These are phyloP conservation scores for Picea mariana DNA, from an alignment of 83 land plant genomes.

Conservation along the genomic window DNA sequence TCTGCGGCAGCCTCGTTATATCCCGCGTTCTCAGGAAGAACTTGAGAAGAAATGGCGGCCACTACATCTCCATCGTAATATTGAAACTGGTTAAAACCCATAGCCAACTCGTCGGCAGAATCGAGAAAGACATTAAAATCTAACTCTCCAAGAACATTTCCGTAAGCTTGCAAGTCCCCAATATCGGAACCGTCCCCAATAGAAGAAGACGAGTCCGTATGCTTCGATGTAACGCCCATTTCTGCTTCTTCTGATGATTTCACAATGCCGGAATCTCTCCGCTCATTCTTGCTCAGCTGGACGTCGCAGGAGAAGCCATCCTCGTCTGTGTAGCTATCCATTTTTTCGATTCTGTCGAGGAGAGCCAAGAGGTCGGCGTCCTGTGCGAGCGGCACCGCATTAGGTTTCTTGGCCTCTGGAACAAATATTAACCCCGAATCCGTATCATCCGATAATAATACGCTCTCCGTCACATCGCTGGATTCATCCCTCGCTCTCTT, in stretches of 20 bases:
- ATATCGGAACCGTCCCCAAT: background rate
- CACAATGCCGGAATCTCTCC: background rate
- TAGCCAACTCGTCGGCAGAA: background rate
- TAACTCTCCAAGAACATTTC: background rate
- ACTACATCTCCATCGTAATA: background rate
- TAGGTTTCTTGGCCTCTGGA: background rate
- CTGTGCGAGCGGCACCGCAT: background rate
- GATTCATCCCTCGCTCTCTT: background rate
- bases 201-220: background rate
- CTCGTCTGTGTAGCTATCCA: background rate
- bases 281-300: too few species aligned
- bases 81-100: background rate
- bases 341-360: background rate
- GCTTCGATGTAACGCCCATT: background rate
- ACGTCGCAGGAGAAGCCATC: background rate
- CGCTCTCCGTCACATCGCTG: background rate
- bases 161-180: too few species aligned
- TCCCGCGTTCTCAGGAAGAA: too few species aligned
- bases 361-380: slow-evolving; percentile 6
- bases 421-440: background rate
- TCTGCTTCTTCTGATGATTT: background rate
- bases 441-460: background rate
- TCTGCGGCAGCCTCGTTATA: background rate
- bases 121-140: background rate
- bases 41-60: background rate